Evolutionary conservation across 495 filamentous ascomycete species (phyloP).

Genomic region (Penicillium samsonianum): DNA sequence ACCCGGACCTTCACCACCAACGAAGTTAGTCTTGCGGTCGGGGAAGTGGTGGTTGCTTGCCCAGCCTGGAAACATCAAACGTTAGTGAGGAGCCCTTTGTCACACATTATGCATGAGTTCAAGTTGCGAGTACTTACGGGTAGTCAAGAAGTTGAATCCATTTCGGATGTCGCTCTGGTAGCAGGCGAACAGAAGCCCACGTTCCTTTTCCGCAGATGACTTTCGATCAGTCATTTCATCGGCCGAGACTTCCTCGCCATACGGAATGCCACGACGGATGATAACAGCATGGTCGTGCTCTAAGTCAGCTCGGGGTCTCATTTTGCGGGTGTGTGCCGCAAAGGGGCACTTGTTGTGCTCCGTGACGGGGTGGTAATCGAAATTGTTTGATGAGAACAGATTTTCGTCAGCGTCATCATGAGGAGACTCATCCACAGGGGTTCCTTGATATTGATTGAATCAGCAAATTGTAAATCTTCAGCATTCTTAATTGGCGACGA

Average conservation of each 20-base stretch:
- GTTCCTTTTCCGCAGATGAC: conserved; percentile 4
- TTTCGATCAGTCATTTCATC: conserved; percentile 12
- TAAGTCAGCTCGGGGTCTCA: conserved; percentile 30
- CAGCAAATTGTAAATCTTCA: background rate
- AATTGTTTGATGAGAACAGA: conserved; percentile 32
- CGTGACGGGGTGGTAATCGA: conserved; percentile 25
- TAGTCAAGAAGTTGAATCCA: conserved; percentile 30
- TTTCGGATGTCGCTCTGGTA: conserved; percentile 29
- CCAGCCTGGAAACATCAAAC: conserved; percentile 18
- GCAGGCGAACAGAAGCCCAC: conserved; percentile 27
- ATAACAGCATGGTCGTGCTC: conserved; percentile 27
- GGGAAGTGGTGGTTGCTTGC: conserved; percentile 29
- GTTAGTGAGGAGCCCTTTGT: background rate
- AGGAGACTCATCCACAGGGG: conserved; percentile 15
- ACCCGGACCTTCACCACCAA: conserved; percentile 19
- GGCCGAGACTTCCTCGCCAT: conserved; percentile 19
- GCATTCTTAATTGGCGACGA: background rate
- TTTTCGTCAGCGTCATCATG: conserved; percentile 27
- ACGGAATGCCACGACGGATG: conserved; percentile 35
- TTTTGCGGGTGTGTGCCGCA: conserved; percentile 41
- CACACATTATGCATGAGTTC: background rate
- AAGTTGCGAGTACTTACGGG: conserved; percentile 15
- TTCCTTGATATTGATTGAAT: background rate
- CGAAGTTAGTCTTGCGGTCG: conserved; percentile 7
- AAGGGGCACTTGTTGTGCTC: conserved; percentile 31